These are phyloP conservation scores for Ascochyta rabiei DNA, from an alignment of 2,329 filamentous ascomycete species.

Conservation along the genomic window DNA sequence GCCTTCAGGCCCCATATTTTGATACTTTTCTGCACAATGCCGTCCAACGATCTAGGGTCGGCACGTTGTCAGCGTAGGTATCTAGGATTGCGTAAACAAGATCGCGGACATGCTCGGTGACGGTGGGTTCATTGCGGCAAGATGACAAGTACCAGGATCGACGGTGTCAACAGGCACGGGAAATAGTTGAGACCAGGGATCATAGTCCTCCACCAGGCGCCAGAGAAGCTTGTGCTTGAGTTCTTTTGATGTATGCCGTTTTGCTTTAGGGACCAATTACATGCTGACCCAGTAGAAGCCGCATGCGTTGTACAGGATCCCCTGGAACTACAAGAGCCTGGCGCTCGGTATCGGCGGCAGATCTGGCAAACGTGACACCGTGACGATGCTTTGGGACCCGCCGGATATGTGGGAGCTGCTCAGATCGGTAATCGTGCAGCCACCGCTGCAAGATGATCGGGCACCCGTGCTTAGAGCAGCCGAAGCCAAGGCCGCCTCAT, in stretches of 20 bases:
- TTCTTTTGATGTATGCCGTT: conserved; percentile 21
- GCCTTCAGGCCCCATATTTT: background rate
- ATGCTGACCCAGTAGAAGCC: conserved; percentile 26
- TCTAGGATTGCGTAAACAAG: conserved; percentile 12
- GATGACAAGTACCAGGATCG: conserved; percentile 6
- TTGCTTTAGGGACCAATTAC: conserved; percentile 35
- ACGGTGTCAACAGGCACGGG: conserved; percentile 6
- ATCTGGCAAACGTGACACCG: conserved; percentile 23
- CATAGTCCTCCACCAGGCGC: conserved; percentile 25
- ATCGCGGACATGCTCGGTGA: conserved; percentile 36
- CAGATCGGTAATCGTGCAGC: conserved; percentile 40
- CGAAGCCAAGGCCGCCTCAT: conserved; percentile 25
- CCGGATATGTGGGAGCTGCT: conserved; percentile 25
- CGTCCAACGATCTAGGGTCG: conserved; percentile 25
- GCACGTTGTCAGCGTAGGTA: conserved; percentile 21
- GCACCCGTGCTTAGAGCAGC: conserved; percentile 22
- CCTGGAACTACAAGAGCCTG: conserved; percentile 22
- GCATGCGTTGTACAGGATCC: conserved; percentile 28
- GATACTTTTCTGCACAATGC: conserved; percentile 22
- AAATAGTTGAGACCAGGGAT: conserved; percentile 12
- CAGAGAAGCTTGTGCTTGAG: conserved; percentile 4
- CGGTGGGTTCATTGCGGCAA: conserved; percentile 1
- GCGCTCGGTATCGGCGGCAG: conserved; percentile 33
- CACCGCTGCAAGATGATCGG: conserved; percentile 26
- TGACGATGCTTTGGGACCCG: conserved; percentile 23